Conservation (phyloP, 345 rosid species). For the Populus nigra region DNA sequence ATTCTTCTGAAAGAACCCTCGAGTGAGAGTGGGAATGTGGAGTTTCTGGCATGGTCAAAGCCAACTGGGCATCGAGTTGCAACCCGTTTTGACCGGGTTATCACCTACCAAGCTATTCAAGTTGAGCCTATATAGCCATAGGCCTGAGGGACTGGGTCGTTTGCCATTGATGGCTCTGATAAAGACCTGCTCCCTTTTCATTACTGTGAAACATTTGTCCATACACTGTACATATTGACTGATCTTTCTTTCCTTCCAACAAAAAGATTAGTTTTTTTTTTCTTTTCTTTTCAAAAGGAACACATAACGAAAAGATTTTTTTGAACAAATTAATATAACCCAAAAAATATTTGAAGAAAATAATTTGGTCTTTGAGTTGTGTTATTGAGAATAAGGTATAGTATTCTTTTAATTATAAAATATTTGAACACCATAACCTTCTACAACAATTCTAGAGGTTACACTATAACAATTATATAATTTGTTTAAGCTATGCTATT, state of each 20-base stretch:
- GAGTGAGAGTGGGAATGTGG: constrained; percentile 1
- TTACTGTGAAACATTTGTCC: constrained; percentile 22
- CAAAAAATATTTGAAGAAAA: too few species aligned
- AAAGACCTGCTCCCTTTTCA: constrained; percentile 34
- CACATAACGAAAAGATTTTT: too few species aligned
- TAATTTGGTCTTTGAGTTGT: too few species aligned
- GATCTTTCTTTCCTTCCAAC: not conserved
- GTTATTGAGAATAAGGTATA: too few species aligned
- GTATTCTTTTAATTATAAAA: too few species aligned
- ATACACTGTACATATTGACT: not conserved
- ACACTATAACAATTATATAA: too few species aligned
- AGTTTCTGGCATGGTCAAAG: constrained; percentile 1
- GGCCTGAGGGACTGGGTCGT: constrained; percentile 25
- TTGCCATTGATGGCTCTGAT: constrained; percentile 45
- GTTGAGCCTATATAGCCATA: not conserved
- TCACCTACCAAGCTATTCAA: not conserved
- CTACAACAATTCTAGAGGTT: too few species aligned
- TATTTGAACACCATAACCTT: too few species aligned
- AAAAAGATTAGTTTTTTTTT: not conserved
- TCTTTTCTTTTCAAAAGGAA: too few species aligned
- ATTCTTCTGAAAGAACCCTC: not conserved
- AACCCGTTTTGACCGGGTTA: constrained; percentile 63
- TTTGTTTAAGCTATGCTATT: too few species aligned
- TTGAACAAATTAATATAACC: too few species aligned
- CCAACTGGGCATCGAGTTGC: constrained; percentile 33